Evolutionary conservation across 768 basidiomycete species (phyloP), one percentile per base, ranked within the genome.

Genomic region (Clitopilus passeckerianus): DNA sequence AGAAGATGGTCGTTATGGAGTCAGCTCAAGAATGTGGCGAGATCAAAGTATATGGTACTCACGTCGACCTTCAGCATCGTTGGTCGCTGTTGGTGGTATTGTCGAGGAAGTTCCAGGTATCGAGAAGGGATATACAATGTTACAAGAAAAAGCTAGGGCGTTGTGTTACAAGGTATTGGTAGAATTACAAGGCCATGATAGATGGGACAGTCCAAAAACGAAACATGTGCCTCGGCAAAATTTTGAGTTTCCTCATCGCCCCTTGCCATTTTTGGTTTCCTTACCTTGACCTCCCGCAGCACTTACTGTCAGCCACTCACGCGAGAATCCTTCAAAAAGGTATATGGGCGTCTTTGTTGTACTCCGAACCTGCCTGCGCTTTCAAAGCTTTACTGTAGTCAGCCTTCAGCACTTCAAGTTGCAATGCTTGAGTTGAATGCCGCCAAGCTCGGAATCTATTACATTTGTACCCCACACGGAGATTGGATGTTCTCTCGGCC

Each of bases 141-240:
- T 54, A 68, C 60, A 67, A 64, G 60, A 56, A 57, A 61, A 62
- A 58, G 27, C 27, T 60, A 63, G 53, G 18, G 14, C 6, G 22
- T 22, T 41, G 43, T 33, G 55, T 41, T 60, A 63, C 57, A 61
- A 63, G 54, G 54, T 20, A 60, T 33, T 57, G 44, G 59, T 56
- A 67, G 57, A 58, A 62, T 59, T 68, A 70, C 67, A 69, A 60
- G 66, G 52, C 57, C 68, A 69, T 70, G 64, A 67, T 60, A 61
- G 63, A 60, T 54, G 54, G 60, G 59, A 23, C 46, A 16, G 30
- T 55, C 58, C 57, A 60, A 64, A 63, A 63, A 65, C 27, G 50
- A 62, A 65, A 69, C 66, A 63, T 63, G 61, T 60, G 60, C 57
- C 37, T 61, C 58, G 61, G 56, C 57, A 63, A 64, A 41, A 64